These are phyloP conservation scores for Glycine soja DNA, from an alignment of 306 rosid species.

Conservation along the genomic window DNA sequence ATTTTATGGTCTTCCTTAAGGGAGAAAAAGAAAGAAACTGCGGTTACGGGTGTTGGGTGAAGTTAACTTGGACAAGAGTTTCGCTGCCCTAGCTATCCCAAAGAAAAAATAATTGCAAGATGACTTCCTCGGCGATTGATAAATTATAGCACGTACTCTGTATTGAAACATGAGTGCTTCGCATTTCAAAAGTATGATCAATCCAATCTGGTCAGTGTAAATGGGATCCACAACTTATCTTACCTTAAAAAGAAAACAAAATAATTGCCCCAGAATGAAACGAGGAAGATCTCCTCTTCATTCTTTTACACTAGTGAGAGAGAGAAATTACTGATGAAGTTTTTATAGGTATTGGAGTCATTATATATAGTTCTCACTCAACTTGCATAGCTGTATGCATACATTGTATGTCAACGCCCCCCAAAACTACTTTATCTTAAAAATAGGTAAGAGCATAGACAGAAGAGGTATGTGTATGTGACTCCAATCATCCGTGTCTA, in stretches of 20 bases:
- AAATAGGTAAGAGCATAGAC: neutral
- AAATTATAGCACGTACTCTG: slow-evolving; percentile 34
- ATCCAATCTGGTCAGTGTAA: slow-evolving; percentile 36
- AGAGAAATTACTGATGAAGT: neutral
- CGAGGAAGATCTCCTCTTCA: slow-evolving; percentile 12
- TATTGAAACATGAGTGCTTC: slow-evolving; percentile 37
- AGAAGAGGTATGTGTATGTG: neutral
- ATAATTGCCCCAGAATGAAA: slow-evolving; percentile 6
- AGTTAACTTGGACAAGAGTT: slow-evolving; percentile 42
- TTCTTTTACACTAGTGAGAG: neutral
- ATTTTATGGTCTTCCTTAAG: slow-evolving; percentile 38
- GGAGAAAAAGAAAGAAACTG: slow-evolving; percentile 20
- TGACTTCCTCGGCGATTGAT: slow-evolving; percentile 11
- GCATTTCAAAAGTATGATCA: slow-evolving; percentile 41
- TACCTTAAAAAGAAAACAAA: slow-evolving; percentile 19
- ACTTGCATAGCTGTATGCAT: neutral
- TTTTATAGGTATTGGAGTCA: too few relatives aligned
- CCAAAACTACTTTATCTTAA: neutral
- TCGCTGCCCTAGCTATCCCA: neutral
- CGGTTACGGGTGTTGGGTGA: slow-evolving; percentile 42
- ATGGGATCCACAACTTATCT: slow-evolving; percentile 37
- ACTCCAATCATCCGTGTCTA: slow-evolving; percentile 2
- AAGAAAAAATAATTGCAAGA: slow-evolving; percentile 7
- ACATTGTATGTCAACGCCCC: slow-evolving; percentile 28
- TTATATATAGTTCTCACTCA: slow-evolving; percentile 10